Percentiles rank a stretch among this genome's conserved stretches.
Evolutionary conservation across 306 rosid species (phyloP).

Genomic region (Lotus japonicus): DNA sequence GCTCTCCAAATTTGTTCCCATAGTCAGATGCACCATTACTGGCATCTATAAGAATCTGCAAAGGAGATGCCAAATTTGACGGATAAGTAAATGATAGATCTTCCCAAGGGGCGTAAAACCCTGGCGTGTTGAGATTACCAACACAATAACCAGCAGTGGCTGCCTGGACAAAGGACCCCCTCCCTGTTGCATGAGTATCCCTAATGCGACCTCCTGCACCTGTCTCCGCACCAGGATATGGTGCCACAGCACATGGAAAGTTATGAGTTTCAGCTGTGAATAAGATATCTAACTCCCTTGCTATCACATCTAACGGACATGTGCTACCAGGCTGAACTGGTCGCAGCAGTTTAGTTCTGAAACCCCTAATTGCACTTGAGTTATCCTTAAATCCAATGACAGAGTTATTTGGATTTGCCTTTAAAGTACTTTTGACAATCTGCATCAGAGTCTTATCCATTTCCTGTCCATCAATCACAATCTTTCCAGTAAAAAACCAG

Average conservation of each 20-base stretch:
- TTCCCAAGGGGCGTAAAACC: slow-evolving; percentile 87
- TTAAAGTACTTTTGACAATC: slow-evolving; percentile 82
- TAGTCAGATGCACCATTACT: slow-evolving; percentile 95
- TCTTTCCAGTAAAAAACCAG: slow-evolving; percentile 87
- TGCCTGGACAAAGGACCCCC: slow-evolving; percentile 86
- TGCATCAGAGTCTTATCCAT: slow-evolving; percentile 81
- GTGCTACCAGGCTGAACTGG: slow-evolving; percentile 68
- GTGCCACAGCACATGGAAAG: slow-evolving; percentile 97
- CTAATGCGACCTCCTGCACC: slow-evolving; percentile 96
- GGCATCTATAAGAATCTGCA: slow-evolving; percentile 80
- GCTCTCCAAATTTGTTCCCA: slow-evolving; percentile 97
- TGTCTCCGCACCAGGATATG: slow-evolving; percentile 94
- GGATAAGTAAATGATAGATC: slow-evolving; percentile 75
- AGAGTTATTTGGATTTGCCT: slow-evolving; percentile 73
- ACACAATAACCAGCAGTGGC: slow-evolving; percentile 96
- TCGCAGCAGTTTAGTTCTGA: slow-evolving; percentile 56
- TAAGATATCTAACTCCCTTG: slow-evolving; percentile 54
- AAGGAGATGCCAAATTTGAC: slow-evolving; percentile 77
- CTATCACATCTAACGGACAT: slow-evolving; percentile 37
- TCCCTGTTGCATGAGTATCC: slow-evolving; percentile 95
- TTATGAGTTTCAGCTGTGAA: slow-evolving; percentile 95
- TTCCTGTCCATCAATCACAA: slow-evolving; percentile 60
- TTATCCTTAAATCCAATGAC: slow-evolving; percentile 92
- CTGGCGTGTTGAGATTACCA: slow-evolving; percentile 72
- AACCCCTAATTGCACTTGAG: slow-evolving; percentile 89